Percentiles rank a stretch among this genome's conserved stretches.
These are phyloP conservation scores for Saccharomycopsis vini DNA, from an alignment of 805 yeast species.

Conservation along the genomic window DNA sequence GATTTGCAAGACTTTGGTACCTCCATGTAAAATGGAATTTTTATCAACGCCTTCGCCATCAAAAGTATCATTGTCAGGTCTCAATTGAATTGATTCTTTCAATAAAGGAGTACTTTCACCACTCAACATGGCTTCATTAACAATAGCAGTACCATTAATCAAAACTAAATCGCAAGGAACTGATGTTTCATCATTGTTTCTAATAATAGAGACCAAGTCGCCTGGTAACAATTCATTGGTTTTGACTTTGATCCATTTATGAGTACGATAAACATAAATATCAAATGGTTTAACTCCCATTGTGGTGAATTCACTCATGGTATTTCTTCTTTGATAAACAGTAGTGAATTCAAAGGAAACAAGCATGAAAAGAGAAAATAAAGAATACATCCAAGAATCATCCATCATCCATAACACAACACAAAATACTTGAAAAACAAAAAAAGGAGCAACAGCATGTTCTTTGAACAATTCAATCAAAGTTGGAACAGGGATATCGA, in stretches of 20 bases:
- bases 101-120: constrained; percentile 97
- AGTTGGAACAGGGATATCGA: constrained; percentile 93
- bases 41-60: constrained; percentile 81
- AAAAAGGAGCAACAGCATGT: constrained; percentile 97
- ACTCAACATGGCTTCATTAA: constrained; percentile 97
- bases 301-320: constrained; percentile 90
- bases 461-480: constrained; percentile 86
- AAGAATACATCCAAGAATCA: constrained; percentile 92
- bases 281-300: constrained; percentile 94
- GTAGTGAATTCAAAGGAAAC: constrained; percentile 89
- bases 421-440: constrained; percentile 92
- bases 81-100: constrained; percentile 80
- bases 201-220: constrained; percentile 76
- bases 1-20: constrained; percentile 92
- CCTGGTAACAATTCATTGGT: constrained; percentile 82
- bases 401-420: constrained; percentile 94
- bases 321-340: constrained; percentile 89
- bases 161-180: constrained; percentile 88
- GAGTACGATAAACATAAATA: constrained; percentile 62
- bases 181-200: constrained; percentile 87
- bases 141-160: constrained; percentile 85
- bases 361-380: constrained; percentile 86
- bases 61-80: constrained; percentile 62
- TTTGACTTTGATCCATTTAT: constrained; percentile 57
- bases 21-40: constrained; percentile 85